Conservation (phyloP, 371 early-diverging fungal genomes). For the Mortierella sp. region DNA sequence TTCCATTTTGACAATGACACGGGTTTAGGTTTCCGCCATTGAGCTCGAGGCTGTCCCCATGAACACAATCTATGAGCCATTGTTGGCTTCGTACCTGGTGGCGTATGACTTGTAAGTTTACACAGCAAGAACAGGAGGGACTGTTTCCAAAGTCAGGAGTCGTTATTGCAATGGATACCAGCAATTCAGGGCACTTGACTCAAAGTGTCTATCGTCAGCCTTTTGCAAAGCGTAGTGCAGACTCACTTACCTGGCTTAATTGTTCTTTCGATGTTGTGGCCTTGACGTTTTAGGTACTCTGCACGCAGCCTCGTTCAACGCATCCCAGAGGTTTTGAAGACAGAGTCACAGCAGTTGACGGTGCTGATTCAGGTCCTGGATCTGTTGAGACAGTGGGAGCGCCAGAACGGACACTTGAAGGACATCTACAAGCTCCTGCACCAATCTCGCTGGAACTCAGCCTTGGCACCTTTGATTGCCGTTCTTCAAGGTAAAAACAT, state of each 20-base stretch:
- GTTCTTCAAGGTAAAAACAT: conserved; percentile 37
- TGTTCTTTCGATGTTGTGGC: not conserved
- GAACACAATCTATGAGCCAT: conserved; percentile 54
- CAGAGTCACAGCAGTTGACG: conserved; percentile 34
- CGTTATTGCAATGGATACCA: not conserved
- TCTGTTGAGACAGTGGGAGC: conserved; percentile 48
- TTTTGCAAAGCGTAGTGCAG: not conserved
- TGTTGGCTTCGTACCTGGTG: conserved; percentile 47
- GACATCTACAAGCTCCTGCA: conserved; percentile 43
- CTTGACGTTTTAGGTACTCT: conserved; percentile 20
- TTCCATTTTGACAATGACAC: not conserved
- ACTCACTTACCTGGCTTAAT: not conserved
- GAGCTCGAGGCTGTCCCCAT: conserved; percentile 54
- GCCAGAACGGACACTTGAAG: conserved; percentile 51
- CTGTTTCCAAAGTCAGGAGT: not conserved
- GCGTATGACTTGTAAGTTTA: conserved; percentile 52
- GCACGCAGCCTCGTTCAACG: conserved; percentile 48
- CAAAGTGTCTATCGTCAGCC: not conserved
- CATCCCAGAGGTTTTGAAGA: conserved; percentile 36
- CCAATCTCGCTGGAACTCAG: conserved; percentile 48
- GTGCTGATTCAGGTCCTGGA: conserved; percentile 38
- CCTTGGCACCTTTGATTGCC: conserved; percentile 45
- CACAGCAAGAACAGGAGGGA: not conserved
- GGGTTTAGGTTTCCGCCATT: conserved; percentile 45
- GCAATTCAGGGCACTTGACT: not conserved